These are phyloP conservation scores for Ogataea zsoltii DNA, from an alignment of 805 yeast genomes.

Conservation along the genomic window DNA sequence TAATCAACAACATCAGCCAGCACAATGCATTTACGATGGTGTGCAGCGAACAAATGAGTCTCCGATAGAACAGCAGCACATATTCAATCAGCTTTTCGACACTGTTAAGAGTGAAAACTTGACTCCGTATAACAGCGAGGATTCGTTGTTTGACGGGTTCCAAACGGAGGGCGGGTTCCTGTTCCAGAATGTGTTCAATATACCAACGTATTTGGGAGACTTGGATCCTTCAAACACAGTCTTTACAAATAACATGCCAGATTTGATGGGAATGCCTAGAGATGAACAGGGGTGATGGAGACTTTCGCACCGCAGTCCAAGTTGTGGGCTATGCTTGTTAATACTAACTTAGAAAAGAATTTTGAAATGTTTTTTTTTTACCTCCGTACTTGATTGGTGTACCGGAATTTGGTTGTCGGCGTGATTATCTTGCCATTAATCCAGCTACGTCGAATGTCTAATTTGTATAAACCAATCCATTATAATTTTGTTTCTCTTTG, in stretches of 20 bases:
- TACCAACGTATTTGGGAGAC: slow-evolving; percentile 35
- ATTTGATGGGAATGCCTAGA: slow-evolving; percentile 6
- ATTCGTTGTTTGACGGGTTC: slow-evolving; percentile 8
- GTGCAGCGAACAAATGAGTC: neutral
- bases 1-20: neutral
- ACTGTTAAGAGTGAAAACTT: slow-evolving; percentile 7
- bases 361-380: neutral
- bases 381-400: neutral
- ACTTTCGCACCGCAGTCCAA: neutral
- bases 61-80: neutral
- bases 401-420: too few relatives aligned
- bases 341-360: neutral
- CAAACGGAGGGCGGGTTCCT: slow-evolving; percentile 21
- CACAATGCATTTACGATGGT: neutral
- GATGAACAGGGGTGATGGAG: neutral
- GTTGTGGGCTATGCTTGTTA: too few relatives aligned
- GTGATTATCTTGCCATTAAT: too few relatives aligned
- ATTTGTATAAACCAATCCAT: neutral
- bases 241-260: slow-evolving; percentile 3
- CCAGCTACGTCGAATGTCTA: too few relatives aligned
- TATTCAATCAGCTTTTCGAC: neutral
- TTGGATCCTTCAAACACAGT: slow-evolving; percentile 9
- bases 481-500: neutral
- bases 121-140: slow-evolving; percentile 15
- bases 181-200: slow-evolving; percentile 33